Evolutionary conservation across 306 rosid species (phyloP).

Genomic region (Geum urbanum): DNA sequence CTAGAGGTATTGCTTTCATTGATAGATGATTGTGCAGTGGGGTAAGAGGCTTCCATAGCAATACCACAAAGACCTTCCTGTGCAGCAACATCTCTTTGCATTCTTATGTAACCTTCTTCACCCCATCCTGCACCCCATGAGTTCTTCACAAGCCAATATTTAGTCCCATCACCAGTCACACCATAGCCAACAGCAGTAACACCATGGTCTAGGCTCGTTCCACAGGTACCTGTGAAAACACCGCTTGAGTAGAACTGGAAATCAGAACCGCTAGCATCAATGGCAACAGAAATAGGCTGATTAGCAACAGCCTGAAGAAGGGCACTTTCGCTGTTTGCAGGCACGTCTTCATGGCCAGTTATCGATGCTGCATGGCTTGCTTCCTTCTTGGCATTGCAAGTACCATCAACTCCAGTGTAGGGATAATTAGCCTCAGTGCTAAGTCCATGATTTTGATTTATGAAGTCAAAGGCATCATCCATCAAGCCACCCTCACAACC

Average conservation of each 20-base stretch:
- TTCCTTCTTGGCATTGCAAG: not conserved
- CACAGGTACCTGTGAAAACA: not conserved
- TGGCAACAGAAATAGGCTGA: not conserved
- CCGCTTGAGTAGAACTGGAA: not conserved
- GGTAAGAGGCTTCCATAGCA: slow-evolving; percentile 42
- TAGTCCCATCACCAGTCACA: not conserved
- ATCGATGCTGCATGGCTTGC: not conserved
- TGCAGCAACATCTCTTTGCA: slow-evolving; percentile 32
- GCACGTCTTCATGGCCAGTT: not conserved
- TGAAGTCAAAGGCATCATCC: slow-evolving; percentile 46
- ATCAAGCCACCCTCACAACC: slow-evolving; percentile 42
- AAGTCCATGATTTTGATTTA: slow-evolving; percentile 22
- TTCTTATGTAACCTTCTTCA: slow-evolving; percentile 38
- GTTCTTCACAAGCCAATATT: slow-evolving; percentile 43
- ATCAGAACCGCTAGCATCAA: not conserved
- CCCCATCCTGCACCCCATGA: slow-evolving; percentile 50
- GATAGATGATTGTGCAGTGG: slow-evolving; percentile 19
- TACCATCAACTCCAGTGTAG: not conserved
- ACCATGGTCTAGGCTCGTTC: not conserved
- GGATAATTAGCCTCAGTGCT: not conserved
- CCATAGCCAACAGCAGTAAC: not conserved
- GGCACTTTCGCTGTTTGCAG: not conserved
- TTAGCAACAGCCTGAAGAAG: not conserved
- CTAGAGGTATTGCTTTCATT: not conserved
- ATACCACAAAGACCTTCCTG: slow-evolving; percentile 37